Percentiles rank a stretch among this genome's conserved stretches.
Evolutionary conservation across 306 rosid species (phyloP).

Genomic region (Pueraria montana): DNA sequence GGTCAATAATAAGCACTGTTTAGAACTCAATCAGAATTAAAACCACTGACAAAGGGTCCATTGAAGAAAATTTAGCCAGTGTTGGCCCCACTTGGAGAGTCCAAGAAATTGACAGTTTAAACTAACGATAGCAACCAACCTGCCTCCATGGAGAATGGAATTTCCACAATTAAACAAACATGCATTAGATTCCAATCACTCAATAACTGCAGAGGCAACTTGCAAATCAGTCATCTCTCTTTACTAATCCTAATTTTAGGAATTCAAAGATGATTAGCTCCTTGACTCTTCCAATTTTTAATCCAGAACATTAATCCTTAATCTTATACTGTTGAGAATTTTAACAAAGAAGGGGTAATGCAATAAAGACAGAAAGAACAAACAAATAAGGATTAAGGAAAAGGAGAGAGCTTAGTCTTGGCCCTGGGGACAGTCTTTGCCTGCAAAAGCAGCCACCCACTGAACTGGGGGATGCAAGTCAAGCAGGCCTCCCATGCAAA

Average conservation of each 20-base stretch:
- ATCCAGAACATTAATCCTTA: constrained; percentile 15
- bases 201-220: background rate
- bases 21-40: constrained; percentile 31
- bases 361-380: background rate
- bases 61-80: constrained; percentile 17
- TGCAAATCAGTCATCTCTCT: constrained; percentile 4
- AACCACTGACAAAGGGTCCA: constrained; percentile 19
- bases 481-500: constrained; percentile 3
- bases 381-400: background rate
- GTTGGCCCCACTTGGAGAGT: background rate
- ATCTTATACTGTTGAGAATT: background rate
- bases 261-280: background rate
- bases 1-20: background rate
- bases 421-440: background rate
- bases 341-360: background rate
- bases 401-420: background rate
- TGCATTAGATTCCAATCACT: constrained; percentile 24
- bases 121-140: constrained; percentile 19
- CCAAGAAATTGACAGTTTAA: constrained; percentile 26
- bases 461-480: background rate
- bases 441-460: background rate
- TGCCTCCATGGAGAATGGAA: constrained; percentile 6
- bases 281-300: constrained; percentile 1
- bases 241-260: constrained; percentile 14
- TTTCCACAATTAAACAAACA: constrained; percentile 2